Evolutionary conservation across 139 green algal species (phyloP).

Genomic region (Protoeuglena noctilucae): DNA sequence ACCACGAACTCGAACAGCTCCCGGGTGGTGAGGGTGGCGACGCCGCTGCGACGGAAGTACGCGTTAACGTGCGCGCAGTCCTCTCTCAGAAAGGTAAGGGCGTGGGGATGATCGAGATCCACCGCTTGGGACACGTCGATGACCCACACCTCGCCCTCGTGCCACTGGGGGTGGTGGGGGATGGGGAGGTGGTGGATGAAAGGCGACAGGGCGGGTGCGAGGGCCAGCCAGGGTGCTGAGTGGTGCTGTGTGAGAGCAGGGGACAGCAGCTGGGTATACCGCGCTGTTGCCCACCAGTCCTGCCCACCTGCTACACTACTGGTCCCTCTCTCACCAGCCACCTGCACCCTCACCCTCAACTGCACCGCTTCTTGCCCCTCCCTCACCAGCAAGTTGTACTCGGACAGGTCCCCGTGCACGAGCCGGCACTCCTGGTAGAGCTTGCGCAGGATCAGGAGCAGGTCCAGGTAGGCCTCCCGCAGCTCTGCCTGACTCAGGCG

Average conservation of each 20-base stretch:
- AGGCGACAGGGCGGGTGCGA: too few species aligned
- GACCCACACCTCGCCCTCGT: slow-evolving; percentile 25
- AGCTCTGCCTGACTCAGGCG: slow-evolving; percentile 40
- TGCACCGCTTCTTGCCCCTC: too few species aligned
- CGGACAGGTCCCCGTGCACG: slow-evolving; percentile 90
- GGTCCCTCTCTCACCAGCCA: too few species aligned
- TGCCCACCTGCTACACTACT: too few species aligned
- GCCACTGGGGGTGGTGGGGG: too few species aligned
- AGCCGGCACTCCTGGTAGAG: slow-evolving; percentile 82
- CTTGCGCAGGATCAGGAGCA: slow-evolving; percentile 19
- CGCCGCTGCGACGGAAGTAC: slow-evolving; percentile 67
- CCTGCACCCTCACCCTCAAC: too few species aligned
- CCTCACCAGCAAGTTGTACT: slow-evolving; percentile 91
- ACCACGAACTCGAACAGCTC: slow-evolving; percentile 97
- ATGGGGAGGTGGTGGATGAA: neutral
- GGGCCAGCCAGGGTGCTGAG: too few species aligned
- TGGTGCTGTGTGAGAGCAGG: too few species aligned
- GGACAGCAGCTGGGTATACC: too few species aligned
- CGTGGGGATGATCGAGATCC: slow-evolving; percentile 92
- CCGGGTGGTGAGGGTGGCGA: slow-evolving; percentile 59
- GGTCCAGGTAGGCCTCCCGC: slow-evolving; percentile 35
- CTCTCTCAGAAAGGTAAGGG: slow-evolving; percentile 91
- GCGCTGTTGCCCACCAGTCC: too few species aligned
- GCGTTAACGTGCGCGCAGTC: slow-evolving; percentile 83
- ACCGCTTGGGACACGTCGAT: slow-evolving; percentile 87